Base-by-base conservation (phyloP, 1,284 basidiomycete genomes). In the Lignosus rhinocerotis region DNA sequence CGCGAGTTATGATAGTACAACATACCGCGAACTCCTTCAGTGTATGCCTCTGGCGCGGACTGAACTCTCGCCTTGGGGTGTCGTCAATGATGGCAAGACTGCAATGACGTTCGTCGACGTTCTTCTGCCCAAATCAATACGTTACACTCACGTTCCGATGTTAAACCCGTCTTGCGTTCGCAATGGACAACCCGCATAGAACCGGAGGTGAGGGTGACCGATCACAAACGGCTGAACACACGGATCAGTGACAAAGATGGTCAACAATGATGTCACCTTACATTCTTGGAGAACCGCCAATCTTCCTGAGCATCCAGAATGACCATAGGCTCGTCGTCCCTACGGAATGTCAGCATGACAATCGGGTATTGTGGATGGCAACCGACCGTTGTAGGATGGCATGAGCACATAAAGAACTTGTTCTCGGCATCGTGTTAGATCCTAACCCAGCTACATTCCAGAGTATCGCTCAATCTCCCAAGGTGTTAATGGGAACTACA, bases 171-270 rank as follows among this genome's bases (percentile, higher is more conserved):
- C 94, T 49, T 88, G 80, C 0, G 95, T 97, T 25, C 93, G 83
- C 43, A 98, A 71, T 1, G 95, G 95, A 30, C 93, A 92, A 16
- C 93, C 94, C 4, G 95, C 95, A 70, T 96, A 97, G 73, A 98
- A 98, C 32, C 93, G 84, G 25, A 94, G 81, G 62, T 86, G 73
- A 1, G 93, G 90, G 25, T 76, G 64, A 1, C 84, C 87, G 5
- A 75, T 75, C 30, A 94, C 92, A 50, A 90, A 78, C 0, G 95
- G 95, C 85, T 96, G 75, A n/a, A 33, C 25, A 44, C 1, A 39
- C 38, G 34, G 44, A 51, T 36, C 32, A 51, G 31, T 48, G 16
- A 58, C 5, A 14, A 32, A 46, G 38, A 63, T 60, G 10, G 58
- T 55, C 31, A 16, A 47, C 42, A 48, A 47, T n/a, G 30, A 45